Evolutionary conservation across 179 eudicot genomes (phyloP).

Genomic region (Vitellaria paradoxa): DNA sequence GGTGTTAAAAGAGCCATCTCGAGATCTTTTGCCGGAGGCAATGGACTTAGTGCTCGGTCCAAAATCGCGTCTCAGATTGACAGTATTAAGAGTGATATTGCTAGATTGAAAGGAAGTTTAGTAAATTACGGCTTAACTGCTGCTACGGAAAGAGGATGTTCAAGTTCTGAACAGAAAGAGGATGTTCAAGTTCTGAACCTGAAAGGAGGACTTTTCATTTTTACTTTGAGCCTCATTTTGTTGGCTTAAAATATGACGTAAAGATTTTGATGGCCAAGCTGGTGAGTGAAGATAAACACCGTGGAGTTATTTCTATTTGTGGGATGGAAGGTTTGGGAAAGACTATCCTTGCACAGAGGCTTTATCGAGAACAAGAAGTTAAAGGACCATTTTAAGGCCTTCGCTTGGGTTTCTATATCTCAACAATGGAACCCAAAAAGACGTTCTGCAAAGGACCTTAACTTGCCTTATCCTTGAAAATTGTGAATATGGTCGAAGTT

Average conservation of each 20-base stretch:
- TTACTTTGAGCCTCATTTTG: too few species aligned
- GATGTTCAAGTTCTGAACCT: not conserved
- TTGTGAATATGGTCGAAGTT: constrained; percentile 13
- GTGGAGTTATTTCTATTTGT: not conserved
- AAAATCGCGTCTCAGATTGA: not conserved
- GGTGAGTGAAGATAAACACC: not conserved
- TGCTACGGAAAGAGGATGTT: not conserved
- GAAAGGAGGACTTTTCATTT: not conserved
- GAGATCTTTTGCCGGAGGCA: not conserved
- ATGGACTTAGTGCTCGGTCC: not conserved
- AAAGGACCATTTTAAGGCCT: constrained; percentile 14
- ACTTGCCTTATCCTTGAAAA: not conserved
- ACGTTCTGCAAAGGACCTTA: not conserved
- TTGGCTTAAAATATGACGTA: too few species aligned
- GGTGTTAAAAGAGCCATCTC: not conserved
- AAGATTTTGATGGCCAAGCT: not conserved
- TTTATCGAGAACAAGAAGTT: constrained; percentile 11
- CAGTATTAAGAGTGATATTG: not conserved
- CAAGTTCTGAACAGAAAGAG: not conserved
- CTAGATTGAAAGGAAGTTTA: not conserved
- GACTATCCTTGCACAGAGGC: constrained; percentile 20
- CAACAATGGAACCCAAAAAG: constrained; percentile 5
- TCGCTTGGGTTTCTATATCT: constrained; percentile 11
- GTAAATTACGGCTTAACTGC: not conserved
- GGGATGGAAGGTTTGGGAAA: constrained; percentile 28